These are phyloP conservation scores for Scutellaria galericulata DNA, from an alignment of 257 asterid species.

Conservation along the genomic window DNA sequence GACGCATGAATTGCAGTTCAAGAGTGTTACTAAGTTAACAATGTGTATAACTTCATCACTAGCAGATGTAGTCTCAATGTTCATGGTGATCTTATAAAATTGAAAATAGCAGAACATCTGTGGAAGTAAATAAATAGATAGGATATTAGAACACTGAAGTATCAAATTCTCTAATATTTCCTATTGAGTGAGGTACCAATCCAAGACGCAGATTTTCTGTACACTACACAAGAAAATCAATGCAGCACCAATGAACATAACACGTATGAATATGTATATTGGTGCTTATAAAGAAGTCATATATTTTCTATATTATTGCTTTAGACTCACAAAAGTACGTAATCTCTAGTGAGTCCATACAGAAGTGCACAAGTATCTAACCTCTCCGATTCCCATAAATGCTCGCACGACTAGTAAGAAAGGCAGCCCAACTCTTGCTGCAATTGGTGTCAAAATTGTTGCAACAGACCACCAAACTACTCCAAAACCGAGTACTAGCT, in stretches of 20 bases:
- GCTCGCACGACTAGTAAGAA: slow-evolving; percentile 92
- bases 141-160: neutral
- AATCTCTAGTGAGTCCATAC: neutral
- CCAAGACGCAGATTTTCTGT: neutral
- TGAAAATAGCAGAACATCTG: neutral
- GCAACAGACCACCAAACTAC: slow-evolving; percentile 71
- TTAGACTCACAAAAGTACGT: neutral
- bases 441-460: slow-evolving; percentile 91
- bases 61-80: slow-evolving; percentile 18
- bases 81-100: neutral
- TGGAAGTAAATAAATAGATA: slow-evolving; percentile 9
- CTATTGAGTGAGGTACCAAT: neutral
- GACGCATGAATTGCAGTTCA: slow-evolving; percentile 5
- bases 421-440: slow-evolving; percentile 90
- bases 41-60: neutral
- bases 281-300: neutral
- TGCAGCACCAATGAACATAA: neutral
- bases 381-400: slow-evolving; percentile 99
- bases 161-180: neutral
- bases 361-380: slow-evolving; percentile 45
- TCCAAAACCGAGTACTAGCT: slow-evolving; percentile 93
- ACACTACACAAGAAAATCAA: neutral
- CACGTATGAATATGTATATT: neutral
- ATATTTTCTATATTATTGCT: neutral
- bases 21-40: neutral